Conservation (phyloP, 345 rosid species). For the Passiflora organensis region DNA sequence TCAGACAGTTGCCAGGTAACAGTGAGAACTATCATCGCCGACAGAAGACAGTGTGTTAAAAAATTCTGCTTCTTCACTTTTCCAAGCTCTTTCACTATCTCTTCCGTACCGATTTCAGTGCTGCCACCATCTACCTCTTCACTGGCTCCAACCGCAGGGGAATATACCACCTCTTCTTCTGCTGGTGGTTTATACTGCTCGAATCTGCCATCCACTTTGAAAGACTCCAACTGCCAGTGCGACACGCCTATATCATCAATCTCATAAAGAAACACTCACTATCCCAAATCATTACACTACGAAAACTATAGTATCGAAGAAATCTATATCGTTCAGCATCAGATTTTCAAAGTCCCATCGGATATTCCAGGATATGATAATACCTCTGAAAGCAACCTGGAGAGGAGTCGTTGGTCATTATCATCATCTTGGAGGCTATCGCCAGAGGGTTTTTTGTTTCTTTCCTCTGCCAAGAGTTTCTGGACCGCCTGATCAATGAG, state of each 20-base stretch:
- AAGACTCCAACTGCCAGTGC: constrained; percentile 41
- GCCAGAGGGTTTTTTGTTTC: constrained; percentile 28
- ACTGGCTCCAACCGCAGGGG: constrained; percentile 8
- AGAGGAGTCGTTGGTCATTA: constrained; percentile 47
- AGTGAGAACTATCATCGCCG: constrained; percentile 59
- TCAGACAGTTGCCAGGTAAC: constrained; percentile 76
- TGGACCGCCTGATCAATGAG: constrained; percentile 43
- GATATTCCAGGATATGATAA: not conserved
- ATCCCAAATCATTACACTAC: not conserved
- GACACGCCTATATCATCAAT: not conserved
- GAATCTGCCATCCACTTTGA: constrained; percentile 17
- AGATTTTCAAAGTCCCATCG: not conserved
- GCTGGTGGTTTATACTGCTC: constrained; percentile 10
- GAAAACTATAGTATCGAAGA: not conserved
- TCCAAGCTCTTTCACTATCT: constrained; percentile 54
- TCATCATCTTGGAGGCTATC: constrained; percentile 18
- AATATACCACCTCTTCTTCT: constrained; percentile 12
- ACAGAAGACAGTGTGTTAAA: constrained; percentile 62
- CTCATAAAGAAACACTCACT: not conserved
- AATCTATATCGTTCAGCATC: not conserved
- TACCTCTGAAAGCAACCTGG: constrained; percentile 61
- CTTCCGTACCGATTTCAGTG: constrained; percentile 25
- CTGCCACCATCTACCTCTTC: not conserved
- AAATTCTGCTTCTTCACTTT: constrained; percentile 60
- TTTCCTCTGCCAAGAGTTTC: constrained; percentile 40